A percentile compares a stretch with the other conserved stretches of the same genome.
Conservation (phyloP, 2,329 filamentous ascomycete species). For the Epichloe bromicola region DNA sequence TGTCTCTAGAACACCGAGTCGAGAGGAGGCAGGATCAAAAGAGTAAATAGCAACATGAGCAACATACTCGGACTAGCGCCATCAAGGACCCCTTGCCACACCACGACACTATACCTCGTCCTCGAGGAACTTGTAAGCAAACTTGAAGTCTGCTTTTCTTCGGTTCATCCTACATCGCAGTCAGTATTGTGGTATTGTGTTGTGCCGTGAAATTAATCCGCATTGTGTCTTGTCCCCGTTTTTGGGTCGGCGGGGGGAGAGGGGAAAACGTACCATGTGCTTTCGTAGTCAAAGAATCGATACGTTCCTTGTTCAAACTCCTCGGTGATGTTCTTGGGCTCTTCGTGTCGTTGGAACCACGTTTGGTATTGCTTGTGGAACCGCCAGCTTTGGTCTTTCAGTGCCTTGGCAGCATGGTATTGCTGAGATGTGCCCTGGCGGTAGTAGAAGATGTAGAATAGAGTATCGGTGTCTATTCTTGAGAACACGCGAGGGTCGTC, state of each 20-base stretch:
- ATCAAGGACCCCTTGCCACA: neutral
- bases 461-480: constrained; percentile 83
- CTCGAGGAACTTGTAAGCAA: constrained; percentile 94
- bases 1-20: constrained; percentile 3
- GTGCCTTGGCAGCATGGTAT: constrained; percentile 86
- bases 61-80: neutral
- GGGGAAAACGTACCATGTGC: constrained; percentile 69
- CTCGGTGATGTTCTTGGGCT: constrained; percentile 96
- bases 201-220: neutral
- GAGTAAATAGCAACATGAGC: neutral
- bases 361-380: constrained; percentile 99
- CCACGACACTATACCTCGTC: constrained; percentile 54
- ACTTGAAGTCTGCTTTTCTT: constrained; percentile 94
- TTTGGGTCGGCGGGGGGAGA: neutral
- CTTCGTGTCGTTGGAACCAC: constrained; percentile 97
- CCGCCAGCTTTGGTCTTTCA: constrained; percentile 96
- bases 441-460: constrained; percentile 99
- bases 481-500: constrained; percentile 81
- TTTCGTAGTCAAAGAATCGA: constrained; percentile 98
- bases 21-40: neutral
- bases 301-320: constrained; percentile 98
- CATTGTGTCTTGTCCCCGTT: no score
- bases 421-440: constrained; percentile 93
- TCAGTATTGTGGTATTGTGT: constrained; percentile 8
- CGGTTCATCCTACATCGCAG: constrained; percentile 78